Evolutionary conservation across 495 filamentous ascomycete species (phyloP).

Genomic region (Bryoglossum gracile): DNA sequence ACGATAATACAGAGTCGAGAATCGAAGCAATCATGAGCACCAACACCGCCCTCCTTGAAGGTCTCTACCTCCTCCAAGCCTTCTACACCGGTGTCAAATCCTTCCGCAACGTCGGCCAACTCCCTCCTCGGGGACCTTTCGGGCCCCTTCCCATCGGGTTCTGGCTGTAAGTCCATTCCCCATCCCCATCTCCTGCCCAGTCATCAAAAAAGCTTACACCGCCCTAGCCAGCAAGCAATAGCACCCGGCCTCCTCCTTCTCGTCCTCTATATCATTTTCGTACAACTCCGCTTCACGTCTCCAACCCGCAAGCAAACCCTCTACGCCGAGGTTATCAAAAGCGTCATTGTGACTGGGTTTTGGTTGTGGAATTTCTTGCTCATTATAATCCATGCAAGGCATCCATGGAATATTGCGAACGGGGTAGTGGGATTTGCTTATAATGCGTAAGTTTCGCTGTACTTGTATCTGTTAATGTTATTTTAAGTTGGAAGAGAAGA

Average conservation of each 20-base stretch:
- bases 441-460: too few relatives aligned
- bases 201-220: not conserved
- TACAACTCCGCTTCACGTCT: not conserved
- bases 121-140: not conserved
- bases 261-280: not conserved
- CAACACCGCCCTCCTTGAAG: not conserved
- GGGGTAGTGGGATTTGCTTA: not conserved
- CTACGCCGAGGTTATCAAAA: not conserved
- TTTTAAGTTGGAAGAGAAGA: too few relatives aligned
- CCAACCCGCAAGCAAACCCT: not conserved
- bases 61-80: not conserved
- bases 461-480: too few relatives aligned
- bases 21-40: too few relatives aligned
- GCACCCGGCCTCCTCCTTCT: not conserved
- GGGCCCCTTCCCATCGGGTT: not conserved
- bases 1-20: too few relatives aligned
- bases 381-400: too few relatives aligned
- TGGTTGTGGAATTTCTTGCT: not conserved
- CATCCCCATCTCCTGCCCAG: not conserved
- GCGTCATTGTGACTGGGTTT: not conserved
- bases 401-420: too few relatives aligned
- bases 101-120: not conserved
- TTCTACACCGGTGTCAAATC: not conserved
- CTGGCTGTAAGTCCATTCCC: not conserved
- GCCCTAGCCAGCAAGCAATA: not conserved